Percentiles rank a stretch among this genome's conserved stretches.
phyloP scores from a whole-genome alignment of 257 asterid species.

The Eucommia ulmoides region DNA sequence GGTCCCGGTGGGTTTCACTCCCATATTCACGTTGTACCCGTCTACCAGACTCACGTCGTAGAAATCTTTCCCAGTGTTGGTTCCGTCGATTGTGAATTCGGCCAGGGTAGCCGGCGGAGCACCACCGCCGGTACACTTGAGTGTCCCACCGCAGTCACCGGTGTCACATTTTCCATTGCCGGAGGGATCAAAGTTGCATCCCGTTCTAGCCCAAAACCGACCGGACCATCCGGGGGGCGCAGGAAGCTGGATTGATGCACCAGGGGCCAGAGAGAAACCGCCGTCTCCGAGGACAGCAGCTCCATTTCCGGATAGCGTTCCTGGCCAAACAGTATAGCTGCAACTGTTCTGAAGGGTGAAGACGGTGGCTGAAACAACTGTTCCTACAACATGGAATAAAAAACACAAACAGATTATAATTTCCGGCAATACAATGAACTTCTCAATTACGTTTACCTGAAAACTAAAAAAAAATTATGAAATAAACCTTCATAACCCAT shows the following conservation, averaged over 20 bases:
- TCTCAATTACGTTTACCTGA: too few relatives aligned
- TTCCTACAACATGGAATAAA: conserved; percentile 26
- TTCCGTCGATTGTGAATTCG: conserved; percentile 57
- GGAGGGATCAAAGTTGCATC: conserved; percentile 42
- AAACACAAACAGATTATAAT: too few relatives aligned
- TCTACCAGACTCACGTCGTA: conserved; percentile 89
- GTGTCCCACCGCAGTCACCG: conserved; percentile 48
- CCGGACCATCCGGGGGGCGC: conserved; percentile 92
- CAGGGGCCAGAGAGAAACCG: conserved; percentile 61
- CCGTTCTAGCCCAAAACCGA: conserved; percentile 89
- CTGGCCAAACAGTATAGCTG: conserved; percentile 74
- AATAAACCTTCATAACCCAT: not conserved
- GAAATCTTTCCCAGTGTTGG: conserved; percentile 30
- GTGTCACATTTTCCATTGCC: conserved; percentile 61
- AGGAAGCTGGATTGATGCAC: conserved; percentile 38
- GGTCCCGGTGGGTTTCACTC: conserved; percentile 45
- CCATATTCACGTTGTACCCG: conserved; percentile 67
- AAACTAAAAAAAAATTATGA: too few relatives aligned
- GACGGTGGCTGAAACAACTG: conserved; percentile 27
- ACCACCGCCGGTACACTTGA: conserved; percentile 61
- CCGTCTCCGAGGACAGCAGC: conserved; percentile 50
- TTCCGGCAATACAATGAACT: too few relatives aligned
- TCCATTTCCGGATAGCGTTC: conserved; percentile 77
- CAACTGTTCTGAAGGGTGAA: conserved; percentile 74
- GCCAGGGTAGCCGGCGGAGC: conserved; percentile 58